Evolutionary conservation across 768 basidiomycete genomes (phyloP).

Genomic region (Piloderma croceum): DNA sequence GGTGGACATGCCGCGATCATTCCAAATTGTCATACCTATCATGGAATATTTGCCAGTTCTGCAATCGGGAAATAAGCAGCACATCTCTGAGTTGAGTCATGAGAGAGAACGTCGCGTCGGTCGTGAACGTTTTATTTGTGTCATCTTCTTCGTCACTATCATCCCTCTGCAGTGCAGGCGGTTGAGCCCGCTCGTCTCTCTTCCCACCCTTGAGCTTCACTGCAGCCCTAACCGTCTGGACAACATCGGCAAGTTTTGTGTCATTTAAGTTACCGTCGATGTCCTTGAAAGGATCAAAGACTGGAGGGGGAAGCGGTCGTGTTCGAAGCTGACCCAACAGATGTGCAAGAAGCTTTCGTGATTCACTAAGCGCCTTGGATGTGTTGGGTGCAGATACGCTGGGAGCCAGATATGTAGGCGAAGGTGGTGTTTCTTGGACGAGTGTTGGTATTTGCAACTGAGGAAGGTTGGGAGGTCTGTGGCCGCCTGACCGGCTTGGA

Average conservation of each 20-base stretch:
- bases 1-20: too few relatives aligned
- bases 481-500: too few relatives aligned
- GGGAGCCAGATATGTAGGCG: slow-evolving; percentile 12
- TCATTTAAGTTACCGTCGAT: slow-evolving; percentile 21
- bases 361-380: slow-evolving; percentile 49
- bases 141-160: slow-evolving; percentile 41
- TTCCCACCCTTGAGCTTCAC: slow-evolving; percentile 31
- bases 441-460: too few relatives aligned
- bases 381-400: slow-evolving; percentile 21
- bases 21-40: slow-evolving; percentile 32
- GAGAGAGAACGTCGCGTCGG: slow-evolving; percentile 61
- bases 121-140: slow-evolving; percentile 43
- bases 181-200: slow-evolving; percentile 9
- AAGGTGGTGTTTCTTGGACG: too few relatives aligned
- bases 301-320: slow-evolving; percentile 48
- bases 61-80: slow-evolving; percentile 46
- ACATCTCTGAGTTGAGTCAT: slow-evolving; percentile 60
- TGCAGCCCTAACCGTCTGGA: slow-evolving; percentile 40
- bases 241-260: slow-evolving; percentile 35
- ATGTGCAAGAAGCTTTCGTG: slow-evolving; percentile 63
- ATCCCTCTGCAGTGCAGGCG: slow-evolving; percentile 8
- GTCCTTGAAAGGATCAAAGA: slow-evolving; percentile 38
- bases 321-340: slow-evolving; percentile 57
- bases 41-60: slow-evolving; percentile 61
- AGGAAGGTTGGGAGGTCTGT: too few relatives aligned